Base-by-base conservation (phyloP, 2,329 filamentous ascomycete genomes). In the Davidsoniella neocaledoniae region DNA sequence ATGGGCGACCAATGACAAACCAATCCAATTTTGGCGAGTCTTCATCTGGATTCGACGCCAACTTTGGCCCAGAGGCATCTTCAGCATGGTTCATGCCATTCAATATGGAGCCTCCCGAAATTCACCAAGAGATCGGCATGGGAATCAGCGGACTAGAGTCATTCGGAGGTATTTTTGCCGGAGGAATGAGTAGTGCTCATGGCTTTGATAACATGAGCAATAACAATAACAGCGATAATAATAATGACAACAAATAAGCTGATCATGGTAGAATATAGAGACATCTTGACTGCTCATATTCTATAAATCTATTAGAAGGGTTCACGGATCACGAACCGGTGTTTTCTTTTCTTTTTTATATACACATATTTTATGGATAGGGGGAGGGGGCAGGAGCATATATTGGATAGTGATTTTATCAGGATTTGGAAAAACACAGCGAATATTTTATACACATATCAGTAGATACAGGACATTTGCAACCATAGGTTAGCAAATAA, bases 41-140 rank as follows among this genome's bases (percentile, higher is more conserved):
- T 8, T 29, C 38, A 23, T 42, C 46, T 5, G 38, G 46, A 19
- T n/a, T 21, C 37, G 46, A 38, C 3, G 9, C 50, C n/a, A 52
- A 33, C 25, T 54, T 56, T 44, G 61, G 60, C 3, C 64, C 65
- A 36, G 73, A 77, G 54, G 66, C 71, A 2, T 73, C 68, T 46
- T 81, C 80, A 48, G 85, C 83, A 4, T 96, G 88, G 85, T 94
- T 93, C 63, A 79, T 94, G 69, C 86, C 88, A 1, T 94, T 94
- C 64, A 93, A 94, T 60, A 78, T 94, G 64, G 84, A 91, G 52
- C 84, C 86, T 17, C 79, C 83, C 0, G 75, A 78, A 51, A 64
- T 76, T 40, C 65, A 67, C 5, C 71, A 72, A 49, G 72, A 74
- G 37, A 55, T 70, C 48, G 63, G 62, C 17, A 58, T 72, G 54